Conservation (phyloP, 2,329 filamentous ascomycete genomes). For the Rhinocladiella mackenziei region DNA sequence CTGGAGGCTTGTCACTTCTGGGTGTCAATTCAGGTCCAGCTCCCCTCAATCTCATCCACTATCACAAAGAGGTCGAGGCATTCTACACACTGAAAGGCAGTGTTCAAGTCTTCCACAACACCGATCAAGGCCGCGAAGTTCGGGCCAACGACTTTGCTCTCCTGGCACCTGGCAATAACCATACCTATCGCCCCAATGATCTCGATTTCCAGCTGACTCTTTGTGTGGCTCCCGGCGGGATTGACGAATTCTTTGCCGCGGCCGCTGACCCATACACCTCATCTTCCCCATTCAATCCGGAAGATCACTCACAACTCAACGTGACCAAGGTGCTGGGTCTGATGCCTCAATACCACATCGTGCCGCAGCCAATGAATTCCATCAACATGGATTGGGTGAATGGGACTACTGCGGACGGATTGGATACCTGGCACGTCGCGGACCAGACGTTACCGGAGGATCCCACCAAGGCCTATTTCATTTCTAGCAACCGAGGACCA, state of each 20-base stretch:
- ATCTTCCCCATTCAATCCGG: constrained; percentile 17
- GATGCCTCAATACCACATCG: constrained; percentile 21
- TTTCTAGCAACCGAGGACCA: constrained; percentile 26
- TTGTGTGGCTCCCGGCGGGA: constrained; percentile 20
- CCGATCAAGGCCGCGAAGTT: constrained; percentile 20
- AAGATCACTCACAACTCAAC: constrained; percentile 18
- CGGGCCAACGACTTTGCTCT: constrained; percentile 22
- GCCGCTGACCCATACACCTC: constrained; percentile 18
- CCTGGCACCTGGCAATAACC: constrained; percentile 24
- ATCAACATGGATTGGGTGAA: constrained; percentile 25
- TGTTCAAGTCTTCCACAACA: constrained; percentile 24
- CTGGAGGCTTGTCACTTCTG: constrained; percentile 18
- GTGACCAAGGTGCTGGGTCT: constrained; percentile 21
- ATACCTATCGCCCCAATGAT: constrained; percentile 24
- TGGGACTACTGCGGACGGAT: constrained; percentile 20
- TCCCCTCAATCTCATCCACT: constrained; percentile 20
- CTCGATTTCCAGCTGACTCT: constrained; percentile 22
- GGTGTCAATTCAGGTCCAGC: constrained; percentile 20
- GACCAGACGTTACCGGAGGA: constrained; percentile 19
- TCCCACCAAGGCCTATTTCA: constrained; percentile 16
- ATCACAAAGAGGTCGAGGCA: constrained; percentile 22
- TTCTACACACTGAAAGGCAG: constrained; percentile 25
- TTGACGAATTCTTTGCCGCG: constrained; percentile 21
- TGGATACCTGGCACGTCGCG: constrained; percentile 22
- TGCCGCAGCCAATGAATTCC: constrained; percentile 17